These are phyloP conservation scores for Colletotrichum simmondsii DNA, from an alignment of 2,329 filamentous ascomycete genomes.

Conservation along the genomic window DNA sequence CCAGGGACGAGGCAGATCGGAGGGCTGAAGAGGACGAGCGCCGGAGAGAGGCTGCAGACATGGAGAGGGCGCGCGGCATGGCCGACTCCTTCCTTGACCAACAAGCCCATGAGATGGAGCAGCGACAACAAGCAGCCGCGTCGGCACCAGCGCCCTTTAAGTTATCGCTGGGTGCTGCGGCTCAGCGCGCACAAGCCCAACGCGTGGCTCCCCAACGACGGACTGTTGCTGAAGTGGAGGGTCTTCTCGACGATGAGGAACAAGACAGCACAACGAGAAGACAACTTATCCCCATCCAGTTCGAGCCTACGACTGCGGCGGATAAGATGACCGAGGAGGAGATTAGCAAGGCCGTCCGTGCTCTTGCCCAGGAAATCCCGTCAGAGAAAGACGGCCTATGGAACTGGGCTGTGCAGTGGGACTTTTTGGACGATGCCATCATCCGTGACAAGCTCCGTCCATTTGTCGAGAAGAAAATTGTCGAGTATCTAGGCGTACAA, in stretches of 20 bases:
- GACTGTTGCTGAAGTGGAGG: conserved; percentile 93
- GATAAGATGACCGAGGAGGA: conserved; percentile 86
- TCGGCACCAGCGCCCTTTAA: conserved; percentile 82
- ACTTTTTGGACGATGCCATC: conserved; percentile 83
- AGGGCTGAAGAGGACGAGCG: conserved; percentile 80
- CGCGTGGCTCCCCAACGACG: conserved; percentile 71
- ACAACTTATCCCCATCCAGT: conserved; percentile 84
- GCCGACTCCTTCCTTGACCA: conserved; percentile 91
- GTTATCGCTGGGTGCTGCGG: conserved; percentile 88
- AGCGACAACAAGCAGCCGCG: conserved; percentile 50
- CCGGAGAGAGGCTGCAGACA: conserved; percentile 74
- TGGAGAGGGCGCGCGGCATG: conserved; percentile 83
- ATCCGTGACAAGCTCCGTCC: conserved; percentile 89
- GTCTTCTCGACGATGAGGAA: conserved; percentile 94
- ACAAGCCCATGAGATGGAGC: conserved; percentile 81
- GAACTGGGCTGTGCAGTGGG: conserved; percentile 94
- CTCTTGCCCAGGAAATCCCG: conserved; percentile 90
- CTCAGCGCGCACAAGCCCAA: conserved; percentile 75
- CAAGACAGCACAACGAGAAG: conserved; percentile 77
- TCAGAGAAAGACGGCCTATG: conserved; percentile 87
- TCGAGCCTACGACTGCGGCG: conserved; percentile 75
- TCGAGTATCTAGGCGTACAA: conserved; percentile 95
- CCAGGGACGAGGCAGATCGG: conserved; percentile 85
- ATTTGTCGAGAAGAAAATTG: conserved; percentile 98
- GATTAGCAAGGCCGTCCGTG: conserved; percentile 80